Percentiles rank a stretch among this genome's conserved stretches.
Evolutionary conservation across 495 filamentous ascomycete genomes (phyloP).

Genomic region (Neurospora sp.): DNA sequence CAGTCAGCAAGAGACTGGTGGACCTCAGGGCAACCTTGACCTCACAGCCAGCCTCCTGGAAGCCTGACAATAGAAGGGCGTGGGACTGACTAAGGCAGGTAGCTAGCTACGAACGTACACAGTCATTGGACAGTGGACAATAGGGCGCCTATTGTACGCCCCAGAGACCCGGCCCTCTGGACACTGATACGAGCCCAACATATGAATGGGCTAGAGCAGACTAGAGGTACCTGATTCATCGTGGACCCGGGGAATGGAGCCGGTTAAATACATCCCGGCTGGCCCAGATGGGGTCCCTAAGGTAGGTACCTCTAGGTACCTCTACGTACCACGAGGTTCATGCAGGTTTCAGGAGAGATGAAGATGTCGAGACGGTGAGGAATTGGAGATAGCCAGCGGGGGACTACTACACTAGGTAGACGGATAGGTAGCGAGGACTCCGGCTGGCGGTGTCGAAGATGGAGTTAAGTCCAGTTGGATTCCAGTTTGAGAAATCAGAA

Average conservation of each 20-base stretch:
- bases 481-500: background rate
- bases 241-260: background rate
- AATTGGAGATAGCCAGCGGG: background rate
- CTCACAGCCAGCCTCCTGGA: too few relatives aligned
- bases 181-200: background rate
- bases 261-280: background rate
- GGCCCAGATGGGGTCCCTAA: background rate
- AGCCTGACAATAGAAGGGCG: too few relatives aligned
- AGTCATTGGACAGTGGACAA: too few relatives aligned
- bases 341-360: background rate
- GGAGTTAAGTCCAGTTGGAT: background rate
- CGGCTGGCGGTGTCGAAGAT: background rate
- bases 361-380: background rate
- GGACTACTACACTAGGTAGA: background rate
- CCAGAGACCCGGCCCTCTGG: background rate
- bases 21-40: too few relatives aligned
- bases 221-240: background rate
- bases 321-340: background rate
- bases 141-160: background rate
- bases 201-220: background rate
- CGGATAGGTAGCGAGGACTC: background rate
- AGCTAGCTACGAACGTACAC: too few relatives aligned
- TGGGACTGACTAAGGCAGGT: too few relatives aligned
- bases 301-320: background rate
- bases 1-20: too few relatives aligned